These are phyloP conservation scores for Monosporozyma unispora DNA, from an alignment of 805 yeast species.

Conservation along the genomic window DNA sequence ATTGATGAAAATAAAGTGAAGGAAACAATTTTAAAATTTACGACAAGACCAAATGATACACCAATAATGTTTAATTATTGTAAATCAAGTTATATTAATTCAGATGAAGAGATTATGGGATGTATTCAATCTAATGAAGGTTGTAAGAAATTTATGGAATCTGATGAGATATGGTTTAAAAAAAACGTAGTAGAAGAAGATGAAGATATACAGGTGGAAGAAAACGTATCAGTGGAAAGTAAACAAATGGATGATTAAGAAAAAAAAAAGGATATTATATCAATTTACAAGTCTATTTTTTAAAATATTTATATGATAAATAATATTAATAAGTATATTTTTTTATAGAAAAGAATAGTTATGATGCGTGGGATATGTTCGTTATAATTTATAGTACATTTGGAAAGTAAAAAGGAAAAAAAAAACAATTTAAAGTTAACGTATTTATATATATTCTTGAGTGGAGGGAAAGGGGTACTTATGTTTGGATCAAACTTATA, in stretches of 20 bases:
- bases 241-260: not conserved
- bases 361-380: not conserved
- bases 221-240: not conserved
- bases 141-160: constrained; percentile 12
- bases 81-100: constrained; percentile 13
- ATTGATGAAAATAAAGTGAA: constrained; percentile 13
- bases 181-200: not conserved
- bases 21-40: constrained; percentile 16
- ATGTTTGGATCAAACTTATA: constrained; percentile 10
- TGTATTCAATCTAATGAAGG: constrained; percentile 18
- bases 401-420: not conserved
- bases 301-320: not conserved
- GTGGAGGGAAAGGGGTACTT: too few species aligned
- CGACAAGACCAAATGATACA: constrained; percentile 20
- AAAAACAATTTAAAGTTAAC: not conserved
- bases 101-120: constrained; percentile 10
- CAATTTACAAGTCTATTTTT: not conserved
- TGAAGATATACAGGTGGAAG: not conserved
- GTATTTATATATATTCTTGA: not conserved
- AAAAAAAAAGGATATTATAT: too few species aligned
- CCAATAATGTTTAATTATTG: constrained; percentile 27
- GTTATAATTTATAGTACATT: not conserved
- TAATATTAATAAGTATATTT: not conserved
- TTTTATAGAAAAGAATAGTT: not conserved
- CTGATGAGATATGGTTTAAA: constrained; percentile 13